A percentile compares a stretch with the other conserved stretches of the same genome.
These are phyloP conservation scores for Exophiala alcalophila DNA, from an alignment of 2,329 filamentous ascomycete genomes.

Conservation along the genomic window DNA sequence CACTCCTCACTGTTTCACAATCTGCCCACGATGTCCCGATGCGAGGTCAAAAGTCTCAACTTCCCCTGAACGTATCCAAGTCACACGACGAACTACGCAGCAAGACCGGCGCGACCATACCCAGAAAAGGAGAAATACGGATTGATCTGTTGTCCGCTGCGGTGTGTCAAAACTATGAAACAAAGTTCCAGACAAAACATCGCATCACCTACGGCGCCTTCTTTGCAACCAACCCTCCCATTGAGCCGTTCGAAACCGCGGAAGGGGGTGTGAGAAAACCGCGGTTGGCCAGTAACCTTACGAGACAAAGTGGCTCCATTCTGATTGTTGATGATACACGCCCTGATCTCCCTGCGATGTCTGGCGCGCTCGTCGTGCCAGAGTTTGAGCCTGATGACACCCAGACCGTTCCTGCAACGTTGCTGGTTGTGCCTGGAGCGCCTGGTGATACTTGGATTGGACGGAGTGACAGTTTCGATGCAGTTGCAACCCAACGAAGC, in stretches of 20 bases:
- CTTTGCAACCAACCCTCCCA: conserved; percentile 16
- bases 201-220: conserved; percentile 22
- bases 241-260: conserved; percentile 3
- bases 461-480: conserved; percentile 18
- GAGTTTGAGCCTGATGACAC: background rate
- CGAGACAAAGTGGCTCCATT: conserved; percentile 82
- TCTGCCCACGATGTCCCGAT: conserved; percentile 19
- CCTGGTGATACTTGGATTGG: background rate
- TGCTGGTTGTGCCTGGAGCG: conserved; percentile 1
- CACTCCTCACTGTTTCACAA: conserved; percentile 27
- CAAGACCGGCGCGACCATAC: conserved; percentile 36
- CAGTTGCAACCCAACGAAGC: conserved; percentile 24
- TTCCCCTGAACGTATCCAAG: conserved; percentile 46
- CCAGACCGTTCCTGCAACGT: background rate
- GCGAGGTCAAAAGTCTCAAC: conserved; percentile 36
- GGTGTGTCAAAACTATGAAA: conserved; percentile 74
- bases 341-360: conserved; percentile 37
- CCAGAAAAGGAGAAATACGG: conserved; percentile 54
- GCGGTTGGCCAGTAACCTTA: conserved; percentile 56
- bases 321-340: conserved; percentile 68
- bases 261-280: conserved; percentile 19
- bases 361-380: conserved; percentile 35
- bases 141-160: conserved; percentile 81
- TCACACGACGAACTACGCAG: conserved; percentile 45
- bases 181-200: conserved; percentile 55